Evolutionary conservation across 139 green algal species (phyloP), one percentile per base, ranked within the genome.

Genomic region (Chlamydomonas asymmetrica): DNA sequence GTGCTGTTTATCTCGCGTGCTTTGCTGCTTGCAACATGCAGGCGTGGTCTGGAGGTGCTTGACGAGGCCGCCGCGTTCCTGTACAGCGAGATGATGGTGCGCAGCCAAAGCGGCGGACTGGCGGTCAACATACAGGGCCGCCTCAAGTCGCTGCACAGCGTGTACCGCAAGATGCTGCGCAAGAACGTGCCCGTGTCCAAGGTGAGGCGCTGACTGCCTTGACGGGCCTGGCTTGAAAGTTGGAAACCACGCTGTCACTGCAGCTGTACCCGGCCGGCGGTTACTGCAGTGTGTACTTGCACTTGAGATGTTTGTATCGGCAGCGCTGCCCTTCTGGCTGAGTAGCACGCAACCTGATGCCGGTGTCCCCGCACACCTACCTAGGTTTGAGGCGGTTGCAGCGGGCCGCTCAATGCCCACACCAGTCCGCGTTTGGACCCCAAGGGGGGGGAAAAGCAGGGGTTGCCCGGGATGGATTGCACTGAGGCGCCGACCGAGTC

Each of bases 111-210:
- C 16, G 71, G 64, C 38, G 80, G 80, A 0, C 65, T 86, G 66
- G 56, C 29, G 10, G 57, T 86, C 41, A 57, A 57, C 40, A 80
- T 86, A 18, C 86, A 93, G 70, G 95, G 93, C 6, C 86, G 95
- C 2, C 72, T 98, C 41, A 99, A 99, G 88, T 94, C 84, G 67
- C 66, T 98, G 59, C 91, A 96, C 81, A 92, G 81, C 61, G 91
- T 91, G 23, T 79, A 94, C 71, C 79, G 70, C 50, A 99, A 99
- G 91, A 97, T 98, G 94, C 66, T 80, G 13, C 84, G 91, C 43
- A 98, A 98, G 83, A 63, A 75, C 6, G 85, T 93, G 63, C 80
- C 73, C 20, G 71, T 98, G 59, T 73, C 76, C 20, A 63, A 97
- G 84, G 87, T 88, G 74, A 27, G 84, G 65, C 32, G 2, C n/a